Evolutionary conservation across 495 filamentous ascomycete genomes (phyloP).

Genomic region (Ascodesmis nigricans): DNA sequence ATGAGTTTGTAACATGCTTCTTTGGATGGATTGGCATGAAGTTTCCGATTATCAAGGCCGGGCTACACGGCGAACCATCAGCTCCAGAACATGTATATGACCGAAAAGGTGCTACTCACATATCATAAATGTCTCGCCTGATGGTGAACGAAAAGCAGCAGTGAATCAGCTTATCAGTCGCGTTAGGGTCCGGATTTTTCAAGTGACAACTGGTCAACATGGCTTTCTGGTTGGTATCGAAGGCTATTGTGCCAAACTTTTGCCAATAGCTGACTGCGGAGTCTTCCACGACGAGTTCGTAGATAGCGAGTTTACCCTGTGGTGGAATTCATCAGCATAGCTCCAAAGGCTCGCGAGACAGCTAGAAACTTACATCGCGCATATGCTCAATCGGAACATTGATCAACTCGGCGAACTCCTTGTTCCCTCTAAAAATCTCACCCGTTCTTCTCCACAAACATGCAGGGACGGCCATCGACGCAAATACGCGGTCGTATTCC

Average conservation of each 20-base stretch:
- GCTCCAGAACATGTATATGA: slow-evolving; percentile 1
- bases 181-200: slow-evolving; percentile 59
- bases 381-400: slow-evolving; percentile 77
- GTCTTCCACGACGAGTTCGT: slow-evolving; percentile 86
- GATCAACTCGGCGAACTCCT: slow-evolving; percentile 95
- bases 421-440: slow-evolving; percentile 94
- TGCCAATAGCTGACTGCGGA: slow-evolving; percentile 96
- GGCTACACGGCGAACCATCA: slow-evolving; percentile 30
- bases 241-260: slow-evolving; percentile 96
- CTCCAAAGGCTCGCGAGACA: not conserved
- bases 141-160: slow-evolving; percentile 98
- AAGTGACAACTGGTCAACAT: slow-evolving; percentile 85
- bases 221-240: slow-evolving; percentile 86
- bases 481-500: slow-evolving; percentile 96
- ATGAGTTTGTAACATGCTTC: slow-evolving; percentile 15
- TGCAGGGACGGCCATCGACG: slow-evolving; percentile 93
- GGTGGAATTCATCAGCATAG: slow-evolving; percentile 2
- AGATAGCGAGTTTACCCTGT: slow-evolving; percentile 81
- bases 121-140: slow-evolving; percentile 78
- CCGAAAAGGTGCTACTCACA: slow-evolving; percentile 38
- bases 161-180: slow-evolving; percentile 48
- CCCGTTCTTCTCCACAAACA: slow-evolving; percentile 95
- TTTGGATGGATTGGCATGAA: slow-evolving; percentile 53
- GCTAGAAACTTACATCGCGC: slow-evolving; percentile 50
- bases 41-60: slow-evolving; percentile 85